A percentile compares a stretch with the other conserved stretches of the same genome.
phyloP scores from a whole-genome alignment of 441 rosid species.

The Monsonia emarginata region DNA sequence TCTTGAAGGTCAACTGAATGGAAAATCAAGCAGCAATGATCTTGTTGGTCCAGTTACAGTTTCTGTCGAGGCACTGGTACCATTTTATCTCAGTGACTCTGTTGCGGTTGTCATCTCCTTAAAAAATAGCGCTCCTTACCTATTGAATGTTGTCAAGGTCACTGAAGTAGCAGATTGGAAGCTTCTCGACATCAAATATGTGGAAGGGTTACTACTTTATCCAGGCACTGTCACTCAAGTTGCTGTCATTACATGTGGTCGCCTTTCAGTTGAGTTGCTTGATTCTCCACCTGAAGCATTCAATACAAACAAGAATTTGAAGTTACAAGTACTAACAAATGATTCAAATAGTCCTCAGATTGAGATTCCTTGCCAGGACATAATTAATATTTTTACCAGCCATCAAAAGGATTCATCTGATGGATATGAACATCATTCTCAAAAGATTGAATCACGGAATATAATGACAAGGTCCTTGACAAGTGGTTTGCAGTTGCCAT shows the following conservation, averaged over 20 bases:
- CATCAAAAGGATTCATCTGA: slow-evolving; percentile 27
- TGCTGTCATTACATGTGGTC: slow-evolving; percentile 36
- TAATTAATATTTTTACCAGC: slow-evolving; percentile 30
- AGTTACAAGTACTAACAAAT: slow-evolving; percentile 42
- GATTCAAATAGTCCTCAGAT: slow-evolving; percentile 40
- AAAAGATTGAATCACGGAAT: slow-evolving; percentile 20
- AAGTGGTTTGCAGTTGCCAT: slow-evolving; percentile 18
- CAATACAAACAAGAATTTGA: slow-evolving; percentile 27
- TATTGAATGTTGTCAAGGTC: slow-evolving; percentile 33
- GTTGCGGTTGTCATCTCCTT: slow-evolving; percentile 36
- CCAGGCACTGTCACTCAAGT: slow-evolving; percentile 47
- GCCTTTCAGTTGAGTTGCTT: slow-evolving; percentile 20
- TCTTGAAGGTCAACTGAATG: slow-evolving; percentile 41
- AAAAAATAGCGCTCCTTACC: slow-evolving; percentile 34
- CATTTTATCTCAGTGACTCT: slow-evolving; percentile 27
- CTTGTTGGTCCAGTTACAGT: slow-evolving; percentile 26
- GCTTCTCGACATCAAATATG: slow-evolving; percentile 38
- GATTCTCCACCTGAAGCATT: slow-evolving; percentile 27
- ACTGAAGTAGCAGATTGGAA: slow-evolving; percentile 30
- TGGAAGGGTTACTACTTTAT: slow-evolving; percentile 50
- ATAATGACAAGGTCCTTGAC: slow-evolving; percentile 24
- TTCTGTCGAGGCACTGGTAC: slow-evolving; percentile 33
- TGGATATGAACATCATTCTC: slow-evolving; percentile 21
- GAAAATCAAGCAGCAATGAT: slow-evolving; percentile 23
- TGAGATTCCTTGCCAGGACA: slow-evolving; percentile 44